Evolutionary conservation across 345 rosid species (phyloP).

Genomic region (Noccaea bulbosa): DNA sequence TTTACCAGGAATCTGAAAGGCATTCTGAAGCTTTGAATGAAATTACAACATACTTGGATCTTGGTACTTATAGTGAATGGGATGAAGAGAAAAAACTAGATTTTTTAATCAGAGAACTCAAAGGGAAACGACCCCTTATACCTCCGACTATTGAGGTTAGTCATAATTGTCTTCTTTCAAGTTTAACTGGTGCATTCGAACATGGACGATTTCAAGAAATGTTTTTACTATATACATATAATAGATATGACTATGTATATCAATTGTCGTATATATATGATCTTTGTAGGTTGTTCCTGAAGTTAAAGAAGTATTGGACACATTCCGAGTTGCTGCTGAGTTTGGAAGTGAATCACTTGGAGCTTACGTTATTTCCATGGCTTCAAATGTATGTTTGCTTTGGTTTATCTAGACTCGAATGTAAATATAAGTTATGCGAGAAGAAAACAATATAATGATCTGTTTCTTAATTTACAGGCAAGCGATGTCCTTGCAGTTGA

Average conservation of each 20-base stretch:
- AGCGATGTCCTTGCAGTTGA: conserved; percentile 98
- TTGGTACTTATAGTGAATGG: conserved; percentile 96
- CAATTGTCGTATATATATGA: neutral
- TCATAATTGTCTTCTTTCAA: neutral
- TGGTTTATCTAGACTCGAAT: conserved; percentile 28
- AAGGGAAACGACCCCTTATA: conserved; percentile 92
- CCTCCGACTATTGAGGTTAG: conserved; percentile 81
- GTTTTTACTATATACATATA: neutral
- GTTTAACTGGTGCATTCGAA: neutral
- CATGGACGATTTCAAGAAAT: neutral
- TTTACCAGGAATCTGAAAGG: conserved; percentile 82
- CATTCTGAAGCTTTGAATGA: conserved; percentile 89
- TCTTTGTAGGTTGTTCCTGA: conserved; percentile 73
- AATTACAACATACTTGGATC: conserved; percentile 81
- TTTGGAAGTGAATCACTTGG: conserved; percentile 93
- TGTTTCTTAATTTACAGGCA: conserved; percentile 57
- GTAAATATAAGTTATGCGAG: neutral
- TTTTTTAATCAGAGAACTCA: conserved; percentile 79
- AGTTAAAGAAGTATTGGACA: conserved; percentile 83
- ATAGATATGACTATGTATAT: neutral
- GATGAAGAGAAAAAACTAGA: conserved; percentile 90
- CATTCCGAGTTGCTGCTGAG: conserved; percentile 94
- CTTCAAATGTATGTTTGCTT: conserved; percentile 73
- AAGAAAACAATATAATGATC: conserved; percentile 28
- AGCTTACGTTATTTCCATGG: conserved; percentile 98